phyloP scores from a whole-genome alignment of 148 eudicot species.

The Vaccinium macrocarpon region DNA sequence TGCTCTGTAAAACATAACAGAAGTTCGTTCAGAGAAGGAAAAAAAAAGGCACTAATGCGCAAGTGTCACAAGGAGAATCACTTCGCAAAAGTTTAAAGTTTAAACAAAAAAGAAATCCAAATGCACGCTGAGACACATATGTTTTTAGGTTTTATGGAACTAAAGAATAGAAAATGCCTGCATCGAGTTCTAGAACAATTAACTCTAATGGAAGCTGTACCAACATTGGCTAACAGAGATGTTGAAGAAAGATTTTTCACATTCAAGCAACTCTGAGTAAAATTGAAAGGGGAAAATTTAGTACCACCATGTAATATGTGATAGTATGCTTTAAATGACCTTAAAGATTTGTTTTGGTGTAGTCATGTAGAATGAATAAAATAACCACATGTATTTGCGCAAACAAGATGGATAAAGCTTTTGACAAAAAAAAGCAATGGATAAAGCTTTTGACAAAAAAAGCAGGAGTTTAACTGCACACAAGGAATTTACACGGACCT shows the following conservation, averaged over 20 bases:
- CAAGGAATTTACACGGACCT: not conserved
- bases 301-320: not conserved
- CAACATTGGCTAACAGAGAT: not conserved
- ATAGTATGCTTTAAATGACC: not conserved
- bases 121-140: not conserved
- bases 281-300: not conserved
- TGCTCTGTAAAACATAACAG: conserved; percentile 39
- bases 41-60: not conserved
- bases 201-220: not conserved
- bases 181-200: not conserved
- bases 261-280: not conserved
- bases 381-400: not conserved
- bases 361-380: not conserved
- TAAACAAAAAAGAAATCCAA: not conserved
- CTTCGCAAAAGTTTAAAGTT: not conserved
- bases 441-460: not conserved
- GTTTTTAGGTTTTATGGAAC: not conserved
- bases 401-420: not conserved
- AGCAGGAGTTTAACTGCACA: not conserved
- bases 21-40: conserved; percentile 5
- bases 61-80: not conserved
- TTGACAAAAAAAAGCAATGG: not conserved
- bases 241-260: not conserved
- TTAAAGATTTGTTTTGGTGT: not conserved
- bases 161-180: not conserved